A percentile compares a stretch with the other conserved stretches of the same genome.
Evolutionary conservation across 805 yeast species (phyloP).

Genomic region (Starmerella stigmatis): DNA sequence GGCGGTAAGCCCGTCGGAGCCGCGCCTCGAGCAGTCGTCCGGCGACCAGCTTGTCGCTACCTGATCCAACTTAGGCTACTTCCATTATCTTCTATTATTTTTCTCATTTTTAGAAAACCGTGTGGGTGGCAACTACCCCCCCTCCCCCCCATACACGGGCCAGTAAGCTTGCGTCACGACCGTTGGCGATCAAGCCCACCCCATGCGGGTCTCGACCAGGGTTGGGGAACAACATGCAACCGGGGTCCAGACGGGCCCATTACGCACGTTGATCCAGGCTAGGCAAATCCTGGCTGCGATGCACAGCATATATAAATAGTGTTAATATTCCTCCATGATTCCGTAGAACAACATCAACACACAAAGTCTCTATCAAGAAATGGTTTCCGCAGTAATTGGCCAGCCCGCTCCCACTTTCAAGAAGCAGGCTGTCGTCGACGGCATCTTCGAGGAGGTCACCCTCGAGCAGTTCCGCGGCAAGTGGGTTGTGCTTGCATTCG

Average conservation of each 20-base stretch:
- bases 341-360: neutral
- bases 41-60: neutral
- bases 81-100: neutral
- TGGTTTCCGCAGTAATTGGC: constrained; percentile 60
- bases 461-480: constrained; percentile 94
- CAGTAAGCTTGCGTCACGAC: neutral
- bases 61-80: neutral
- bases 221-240: no score
- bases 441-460: constrained; percentile 87
- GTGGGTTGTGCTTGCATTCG: constrained; percentile 94
- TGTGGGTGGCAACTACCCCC: no score
- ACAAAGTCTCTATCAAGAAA: constrained; percentile 45
- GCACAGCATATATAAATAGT: neutral
- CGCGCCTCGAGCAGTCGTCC: neutral
- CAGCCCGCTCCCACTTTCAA: constrained; percentile 93
- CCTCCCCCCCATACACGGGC: no score
- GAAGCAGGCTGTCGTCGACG: constrained; percentile 95
- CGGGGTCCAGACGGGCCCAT: no score
- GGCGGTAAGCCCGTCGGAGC: neutral
- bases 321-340: neutral
- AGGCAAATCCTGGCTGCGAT: no score
- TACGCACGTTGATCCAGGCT: constrained; percentile 1
- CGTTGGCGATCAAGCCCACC: neutral
- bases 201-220: neutral
- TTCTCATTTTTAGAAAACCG: neutral